These are phyloP conservation scores for Citropsis articulata DNA, from an alignment of 345 rosid genomes.

Conservation along the genomic window DNA sequence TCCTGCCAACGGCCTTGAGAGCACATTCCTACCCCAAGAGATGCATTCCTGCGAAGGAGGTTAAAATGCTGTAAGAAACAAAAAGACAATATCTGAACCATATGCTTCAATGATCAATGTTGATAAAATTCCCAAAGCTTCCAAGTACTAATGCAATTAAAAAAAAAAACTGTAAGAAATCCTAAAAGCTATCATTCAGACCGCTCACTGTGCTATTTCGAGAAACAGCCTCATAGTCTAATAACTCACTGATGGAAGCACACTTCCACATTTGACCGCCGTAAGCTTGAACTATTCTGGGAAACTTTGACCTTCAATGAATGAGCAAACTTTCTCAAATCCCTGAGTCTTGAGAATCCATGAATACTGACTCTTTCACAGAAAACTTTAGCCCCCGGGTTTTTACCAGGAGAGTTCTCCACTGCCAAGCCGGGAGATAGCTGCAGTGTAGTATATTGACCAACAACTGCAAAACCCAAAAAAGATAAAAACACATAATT, in stretches of 20 bases:
- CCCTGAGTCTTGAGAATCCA: slow-evolving; percentile 59
- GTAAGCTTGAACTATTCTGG: slow-evolving; percentile 31
- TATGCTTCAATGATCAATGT: background rate
- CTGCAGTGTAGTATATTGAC: slow-evolving; percentile 36
- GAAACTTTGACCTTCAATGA: slow-evolving; percentile 55
- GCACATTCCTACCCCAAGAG: slow-evolving; percentile 80
- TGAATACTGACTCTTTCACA: slow-evolving; percentile 71
- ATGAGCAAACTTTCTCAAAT: slow-evolving; percentile 65
- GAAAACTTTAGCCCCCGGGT: slow-evolving; percentile 44
- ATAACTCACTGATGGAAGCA: slow-evolving; percentile 81
- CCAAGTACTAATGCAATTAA: background rate
- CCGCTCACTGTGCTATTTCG: background rate
- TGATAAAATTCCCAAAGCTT: background rate
- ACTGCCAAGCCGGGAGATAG: slow-evolving; percentile 54
- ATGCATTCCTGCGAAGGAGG: slow-evolving; percentile 58
- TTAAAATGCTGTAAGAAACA: background rate
- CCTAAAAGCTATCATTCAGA: background rate
- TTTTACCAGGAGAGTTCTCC: slow-evolving; percentile 64
- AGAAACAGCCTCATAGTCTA: background rate
- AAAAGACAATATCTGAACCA: background rate
- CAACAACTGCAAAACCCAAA: slow-evolving; percentile 49
- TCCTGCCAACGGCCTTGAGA: slow-evolving; percentile 76
- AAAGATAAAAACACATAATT: background rate
- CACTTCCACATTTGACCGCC: slow-evolving; percentile 47
- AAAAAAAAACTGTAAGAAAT: background rate